These are phyloP conservation scores for Thymus mandschuricus DNA, from an alignment of 257 asterid genomes.

Conservation along the genomic window DNA sequence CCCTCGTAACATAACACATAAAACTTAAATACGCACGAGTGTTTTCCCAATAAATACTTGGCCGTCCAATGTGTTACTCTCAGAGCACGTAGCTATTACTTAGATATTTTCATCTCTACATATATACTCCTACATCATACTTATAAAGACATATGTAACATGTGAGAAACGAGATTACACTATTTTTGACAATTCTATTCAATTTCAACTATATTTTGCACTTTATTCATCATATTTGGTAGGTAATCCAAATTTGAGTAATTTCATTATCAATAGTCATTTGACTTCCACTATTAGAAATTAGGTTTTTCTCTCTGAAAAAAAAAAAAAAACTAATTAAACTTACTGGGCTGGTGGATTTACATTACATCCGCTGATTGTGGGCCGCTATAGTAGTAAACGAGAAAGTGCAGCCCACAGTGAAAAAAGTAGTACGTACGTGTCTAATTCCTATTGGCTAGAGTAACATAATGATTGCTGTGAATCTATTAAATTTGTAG, in stretches of 20 bases:
- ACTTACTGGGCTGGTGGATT: too few relatives aligned
- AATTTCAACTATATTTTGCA: background rate
- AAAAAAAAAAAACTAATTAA: too few relatives aligned
- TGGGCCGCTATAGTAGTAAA: conserved; percentile 21
- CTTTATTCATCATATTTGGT: background rate
- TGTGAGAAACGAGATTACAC: conserved; percentile 28
- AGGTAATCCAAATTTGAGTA: background rate
- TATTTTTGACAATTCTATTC: background rate
- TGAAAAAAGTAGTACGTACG: background rate
- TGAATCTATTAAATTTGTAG: conserved; percentile 21
- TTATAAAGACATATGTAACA: background rate
- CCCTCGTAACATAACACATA: background rate
- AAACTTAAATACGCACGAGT: background rate
- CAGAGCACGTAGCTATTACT: background rate
- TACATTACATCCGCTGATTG: conserved; percentile 25
- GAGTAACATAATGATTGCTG: conserved; percentile 24
- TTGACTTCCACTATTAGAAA: background rate
- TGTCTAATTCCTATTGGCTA: conserved; percentile 28
- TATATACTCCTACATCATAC: background rate
- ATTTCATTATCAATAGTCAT: background rate
- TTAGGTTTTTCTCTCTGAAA: background rate
- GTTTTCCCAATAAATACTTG: background rate
- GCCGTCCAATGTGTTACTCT: conserved; percentile 25
- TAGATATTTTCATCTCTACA: background rate
- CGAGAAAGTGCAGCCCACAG: conserved; percentile 3